Conservation (phyloP, 345 rosid species). For the Capsella bursapastoris region DNA sequence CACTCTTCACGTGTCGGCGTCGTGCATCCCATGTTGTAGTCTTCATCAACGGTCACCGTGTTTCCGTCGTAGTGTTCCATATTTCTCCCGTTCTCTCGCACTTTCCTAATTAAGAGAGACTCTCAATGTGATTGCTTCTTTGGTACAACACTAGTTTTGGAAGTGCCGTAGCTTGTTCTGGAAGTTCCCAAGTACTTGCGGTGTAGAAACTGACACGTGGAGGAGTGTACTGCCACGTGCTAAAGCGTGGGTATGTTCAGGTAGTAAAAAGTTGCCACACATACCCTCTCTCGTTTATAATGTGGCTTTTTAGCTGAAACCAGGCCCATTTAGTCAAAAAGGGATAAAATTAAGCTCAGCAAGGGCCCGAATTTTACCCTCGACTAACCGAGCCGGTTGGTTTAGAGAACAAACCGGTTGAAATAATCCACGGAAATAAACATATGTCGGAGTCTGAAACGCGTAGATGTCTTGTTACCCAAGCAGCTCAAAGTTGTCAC, state of each 20-base stretch:
- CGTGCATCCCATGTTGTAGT: slow-evolving; percentile 49
- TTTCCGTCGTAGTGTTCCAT: slow-evolving; percentile 27
- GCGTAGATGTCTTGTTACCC: slow-evolving; percentile 42
- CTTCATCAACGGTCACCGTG: slow-evolving; percentile 23
- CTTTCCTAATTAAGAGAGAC: not conserved
- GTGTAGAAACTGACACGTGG: slow-evolving; percentile 34
- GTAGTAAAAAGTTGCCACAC: slow-evolving; percentile 33
- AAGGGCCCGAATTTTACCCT: not conserved
- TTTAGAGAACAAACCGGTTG: slow-evolving; percentile 26
- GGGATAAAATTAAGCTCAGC: not conserved
- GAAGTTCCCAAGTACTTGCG: slow-evolving; percentile 39
- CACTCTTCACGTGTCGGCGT: slow-evolving; percentile 60
- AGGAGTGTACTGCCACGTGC: slow-evolving; percentile 32
- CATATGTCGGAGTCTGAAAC: slow-evolving; percentile 34
- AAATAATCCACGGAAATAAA: slow-evolving; percentile 14
- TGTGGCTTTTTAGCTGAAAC: not conserved
- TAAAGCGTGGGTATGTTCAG: slow-evolving; percentile 18
- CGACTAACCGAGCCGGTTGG: slow-evolving; percentile 6
- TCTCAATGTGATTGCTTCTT: slow-evolving; percentile 17
- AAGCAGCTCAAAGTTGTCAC: slow-evolving; percentile 10
- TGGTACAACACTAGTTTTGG: slow-evolving; percentile 10
- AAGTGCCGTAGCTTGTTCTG: slow-evolving; percentile 44
- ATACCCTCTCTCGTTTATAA: not conserved
- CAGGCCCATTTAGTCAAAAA: slow-evolving; percentile 26
- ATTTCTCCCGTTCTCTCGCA: not conserved